Base-by-base conservation (phyloP, 2,329 filamentous ascomycete genomes). In the Clarireedia hainanense region DNA sequence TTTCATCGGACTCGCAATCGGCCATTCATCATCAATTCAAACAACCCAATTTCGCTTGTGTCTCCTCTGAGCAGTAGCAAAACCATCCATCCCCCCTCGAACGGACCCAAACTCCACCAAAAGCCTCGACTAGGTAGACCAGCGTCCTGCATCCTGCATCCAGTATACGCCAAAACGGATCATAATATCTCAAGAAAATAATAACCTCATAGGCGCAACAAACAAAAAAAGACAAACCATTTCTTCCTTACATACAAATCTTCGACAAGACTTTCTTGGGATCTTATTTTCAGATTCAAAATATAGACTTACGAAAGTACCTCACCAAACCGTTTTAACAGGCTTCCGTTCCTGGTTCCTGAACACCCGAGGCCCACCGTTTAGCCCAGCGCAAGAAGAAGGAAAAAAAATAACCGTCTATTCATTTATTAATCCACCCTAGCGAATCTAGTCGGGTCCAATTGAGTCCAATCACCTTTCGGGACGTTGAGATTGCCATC, bases 271-370 rank as follows among this genome's bases (percentile, higher is more conserved):
- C 30, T 12, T 34, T 34, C 30, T 34, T 12, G 30, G 30, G 12
- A 12, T 34, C 30, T 34, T 12, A 34, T 34, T 34, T 34, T 34
- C 30, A 34, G 10, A 34, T 14, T 34, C 10, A 34, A 34, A 12
- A 34, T 34, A 34, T 34, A 14, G 30, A 42, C 39, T n/a, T 42
- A 42, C 39, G 9, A n/a, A 34, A 4, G 30, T 34, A 34, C 30
- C 30, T 15, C 26, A 24, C 20, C 26, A 27, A 46, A 47, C 51
- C 51, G 34, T 53, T 40, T 30, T 9, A 54, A 40, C 30, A 34
- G 30, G 39, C 17, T 54, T 54, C 23, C 30, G 45, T 49, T 40
- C 52, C 45, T 54, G 45, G 34, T 53, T 47, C 51, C 43, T 48
- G 43, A 40, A 30, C 34, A 48, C 45, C 43, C 52, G 15, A 27